A percentile compares a stretch with the other conserved stretches of the same genome.
Conservation (phyloP, 805 yeast genomes). For the Wickerhamiella lipophila region DNA sequence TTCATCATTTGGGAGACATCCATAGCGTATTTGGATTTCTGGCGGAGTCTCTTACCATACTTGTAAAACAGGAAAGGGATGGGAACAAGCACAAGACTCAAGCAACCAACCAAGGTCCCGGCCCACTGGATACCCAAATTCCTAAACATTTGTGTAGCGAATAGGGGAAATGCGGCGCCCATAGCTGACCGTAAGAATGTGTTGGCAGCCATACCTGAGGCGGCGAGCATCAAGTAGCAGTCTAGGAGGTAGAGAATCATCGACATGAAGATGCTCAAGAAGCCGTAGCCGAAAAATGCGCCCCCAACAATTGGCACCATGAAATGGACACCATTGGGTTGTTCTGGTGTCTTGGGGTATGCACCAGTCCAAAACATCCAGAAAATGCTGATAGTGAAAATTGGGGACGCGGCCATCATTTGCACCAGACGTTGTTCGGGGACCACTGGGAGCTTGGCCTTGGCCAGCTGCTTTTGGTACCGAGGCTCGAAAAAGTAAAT, state of each 20-base stretch:
- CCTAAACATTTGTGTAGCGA: constrained; percentile 57
- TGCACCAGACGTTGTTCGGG: constrained; percentile 75
- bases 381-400: constrained; percentile 64
- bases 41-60: constrained; percentile 46
- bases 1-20: constrained; percentile 7
- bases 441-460: constrained; percentile 41
- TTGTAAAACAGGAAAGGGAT: constrained; percentile 54
- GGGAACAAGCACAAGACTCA: constrained; percentile 44
- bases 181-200: constrained; percentile 53
- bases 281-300: constrained; percentile 51
- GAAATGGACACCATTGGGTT: constrained; percentile 47
- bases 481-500: constrained; percentile 42
- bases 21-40: constrained; percentile 43
- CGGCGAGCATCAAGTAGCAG: constrained; percentile 55
- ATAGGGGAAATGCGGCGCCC: constrained; percentile 61
- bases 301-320: constrained; percentile 64
- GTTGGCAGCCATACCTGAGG: constrained; percentile 66
- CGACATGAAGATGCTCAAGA: constrained; percentile 53
- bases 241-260: constrained; percentile 62
- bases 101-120: constrained; percentile 52
- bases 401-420: constrained; percentile 55
- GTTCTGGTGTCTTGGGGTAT: constrained; percentile 36
- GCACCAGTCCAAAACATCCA: constrained; percentile 87
- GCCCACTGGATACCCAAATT: constrained; percentile 69
- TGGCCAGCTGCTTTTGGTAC: constrained; percentile 36